Evolutionary conservation across 2,329 filamentous ascomycete genomes (phyloP), one percentile per base, ranked within the genome.

Genomic region (Fusarium acutatum): DNA sequence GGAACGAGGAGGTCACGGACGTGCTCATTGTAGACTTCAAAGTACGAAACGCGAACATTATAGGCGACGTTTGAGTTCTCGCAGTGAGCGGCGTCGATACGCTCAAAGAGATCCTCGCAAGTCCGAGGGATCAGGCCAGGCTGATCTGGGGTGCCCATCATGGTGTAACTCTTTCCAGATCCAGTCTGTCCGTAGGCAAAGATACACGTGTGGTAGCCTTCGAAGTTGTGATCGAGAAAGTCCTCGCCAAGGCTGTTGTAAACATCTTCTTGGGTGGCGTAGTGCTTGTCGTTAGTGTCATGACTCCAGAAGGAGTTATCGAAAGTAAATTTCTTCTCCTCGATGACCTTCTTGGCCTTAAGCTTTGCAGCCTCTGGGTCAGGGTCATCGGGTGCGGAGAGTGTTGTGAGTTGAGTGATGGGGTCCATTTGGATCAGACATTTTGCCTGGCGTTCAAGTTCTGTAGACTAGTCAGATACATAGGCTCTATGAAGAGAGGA

Each of bases 271-370:
- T 99, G 96, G 69, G 92, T 89, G 7, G 96, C 95, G 81, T 98
- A 99, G 83, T 98, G 94, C 37, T 90, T 86, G 80, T 97, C 95
- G 32, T 86, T 82, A 63, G 88, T 88, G 81, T 96, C 86, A 83
- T 98, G 95, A 67, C 96, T 98, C 95, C 96, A 99, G 84, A 98
- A 99, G 0, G 95, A 98, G 81, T 95, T 97, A 86, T 99, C 96
- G 81, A 99, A 99, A 5, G 94, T 95, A 80, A 99, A 99, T 0
- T 88, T 89, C 84, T 97, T 98, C 80, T 97, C 94, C 79, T 98
- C 95, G 62, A 93, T 86, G 13, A 93, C 86, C 81, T 93, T 96
- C 71, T 94, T 90, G 43, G 90, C 89, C 82, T 91, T 92, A 7
- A 88, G 85, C 71, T 88, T 87, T 50, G 85, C 80, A 72, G 89